Evolutionary conservation across 148 eudicot species (phyloP).

Genomic region (Suaeda aralocaspica): DNA sequence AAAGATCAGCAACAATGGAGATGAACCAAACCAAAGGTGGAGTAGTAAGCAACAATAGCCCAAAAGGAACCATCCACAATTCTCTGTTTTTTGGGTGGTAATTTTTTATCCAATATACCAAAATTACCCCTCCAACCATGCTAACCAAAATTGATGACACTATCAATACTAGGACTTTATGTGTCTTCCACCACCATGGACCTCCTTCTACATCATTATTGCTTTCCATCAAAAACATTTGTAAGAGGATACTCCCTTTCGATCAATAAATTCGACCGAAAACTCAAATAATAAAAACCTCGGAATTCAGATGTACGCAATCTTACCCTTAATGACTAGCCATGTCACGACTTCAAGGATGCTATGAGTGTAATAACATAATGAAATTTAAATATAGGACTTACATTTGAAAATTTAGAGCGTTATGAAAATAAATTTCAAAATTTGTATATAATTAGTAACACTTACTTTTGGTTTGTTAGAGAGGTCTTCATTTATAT

Average conservation of each 20-base stretch:
- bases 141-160: slow-evolving; percentile 34
- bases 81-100: slow-evolving; percentile 45
- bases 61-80: slow-evolving; percentile 73
- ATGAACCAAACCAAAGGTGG: slow-evolving; percentile 42
- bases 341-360: no score
- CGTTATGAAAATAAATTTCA: no score
- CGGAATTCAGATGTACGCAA: not conserved
- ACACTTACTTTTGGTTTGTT: no score
- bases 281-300: not conserved
- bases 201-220: slow-evolving; percentile 5
- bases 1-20: slow-evolving; percentile 31
- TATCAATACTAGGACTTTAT: slow-evolving; percentile 9
- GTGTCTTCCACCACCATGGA: slow-evolving; percentile 21
- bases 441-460: no score
- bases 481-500: no score
- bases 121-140: slow-evolving; percentile 46
- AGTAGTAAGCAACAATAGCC: slow-evolving; percentile 43
- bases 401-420: no score
- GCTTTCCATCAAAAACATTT: slow-evolving; percentile 19
- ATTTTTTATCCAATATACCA: slow-evolving; percentile 43
- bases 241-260: not conserved
- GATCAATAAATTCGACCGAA: not conserved
- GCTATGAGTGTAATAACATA: no score
- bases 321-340: no score
- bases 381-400: no score